Evolutionary conservation across 225 moss, liverwort and hornwort genomes (phyloP), one percentile per base, ranked within the genome.

Genomic region (Antitrichia curtipendula): DNA sequence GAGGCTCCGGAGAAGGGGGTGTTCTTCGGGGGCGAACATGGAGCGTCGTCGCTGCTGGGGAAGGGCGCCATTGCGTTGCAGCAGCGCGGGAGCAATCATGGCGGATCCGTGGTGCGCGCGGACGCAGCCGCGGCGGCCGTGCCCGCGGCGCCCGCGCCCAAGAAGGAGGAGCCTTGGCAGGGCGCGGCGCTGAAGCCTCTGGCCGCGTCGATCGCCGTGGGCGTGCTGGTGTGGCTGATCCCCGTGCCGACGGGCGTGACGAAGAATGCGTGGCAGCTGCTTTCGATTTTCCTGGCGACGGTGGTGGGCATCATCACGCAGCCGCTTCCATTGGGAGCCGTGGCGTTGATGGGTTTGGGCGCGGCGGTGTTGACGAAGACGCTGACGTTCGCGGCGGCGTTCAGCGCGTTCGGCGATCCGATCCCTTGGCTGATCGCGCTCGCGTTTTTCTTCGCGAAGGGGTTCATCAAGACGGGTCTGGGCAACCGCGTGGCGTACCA

Each of bases 391-490:
- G 95, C 90, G 29, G 98, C 97, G 17, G 98, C 98, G 7, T 98
- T 98, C 91, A 98, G 97, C 88, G 98, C 98, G 43, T 98, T 98
- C 85, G 98, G 97, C 49, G 97, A 98, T 77, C 98, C 98, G 68
- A 98, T 98, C 75, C 98, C 98, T 60, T 98, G 98, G 98, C 94
- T 98, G 83, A 98, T 98, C 80, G 98, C 98, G 69, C 89, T 98
- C 7, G 98, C 98, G 10, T 98, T 98, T 77, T 98, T 98, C 90
- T 98, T 98, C 86, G 98, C 98, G n/a, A 97, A 95, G 86, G 98
- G 98, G 45, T 98, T 98, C 86, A 98, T 98, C 85, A 98, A 98
- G 93, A 98, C 97, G 52, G 98, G 98, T 41, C 85, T 98, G 64
- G 98, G 98, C 18, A 98, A 98, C 84, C 94, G 98, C 2, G 94